Base-by-base conservation (phyloP, 2,329 filamentous ascomycete species). In the Fusarium xyrophilum region DNA sequence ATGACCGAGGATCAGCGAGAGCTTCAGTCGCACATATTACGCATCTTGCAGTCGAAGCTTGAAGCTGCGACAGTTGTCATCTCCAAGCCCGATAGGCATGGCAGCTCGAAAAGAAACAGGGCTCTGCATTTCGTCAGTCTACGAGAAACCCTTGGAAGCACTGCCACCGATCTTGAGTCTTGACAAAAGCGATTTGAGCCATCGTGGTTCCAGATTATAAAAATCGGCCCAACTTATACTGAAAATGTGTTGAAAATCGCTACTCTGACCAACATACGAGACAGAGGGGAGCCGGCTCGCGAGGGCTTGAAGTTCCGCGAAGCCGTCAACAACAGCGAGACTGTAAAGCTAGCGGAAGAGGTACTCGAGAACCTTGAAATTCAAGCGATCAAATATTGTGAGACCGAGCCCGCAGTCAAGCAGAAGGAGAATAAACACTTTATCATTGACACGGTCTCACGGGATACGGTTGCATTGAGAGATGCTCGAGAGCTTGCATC, bases 151-250 rank as follows among this genome's bases (percentile, higher is more conserved):
- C 35, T 57, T 1, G 55, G 52, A 9, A 51, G 17, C 23, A 57
- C 55, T 5, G 55, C 52, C 8, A 13, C n/a, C 14, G 55, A 53
- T 36, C 55, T 57, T 14, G 55, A 57, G 25, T 17, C 19, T 3
- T 57, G 55, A 46, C 55, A 57, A n/a, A 30, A 43, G 35, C 55
- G 55, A 5, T 57, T 57, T 7, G 55, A 57, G 21, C 55, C 55
- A 13, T 52, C 46, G 1, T 57, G 55, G 55, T 57, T 57, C 10
- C 36, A 40, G 1, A n/a, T 57, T 2, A 19, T 52, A 6, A 57
- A 52, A 14, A 42, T 38, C 5, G 30, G 36, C 6, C 7, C 55
- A 10, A 8, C 35, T 1, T 13, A 5, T 19, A 25, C 28, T 6
- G 36, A 57, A 19, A 11, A 17, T 4, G 17, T 52, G 10, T 23